Percentiles rank a stretch among this genome's conserved stretches.
Evolutionary conservation across 2,329 filamentous ascomycete species (phyloP).

Genomic region (Colletotrichum lindemuthianum): DNA sequence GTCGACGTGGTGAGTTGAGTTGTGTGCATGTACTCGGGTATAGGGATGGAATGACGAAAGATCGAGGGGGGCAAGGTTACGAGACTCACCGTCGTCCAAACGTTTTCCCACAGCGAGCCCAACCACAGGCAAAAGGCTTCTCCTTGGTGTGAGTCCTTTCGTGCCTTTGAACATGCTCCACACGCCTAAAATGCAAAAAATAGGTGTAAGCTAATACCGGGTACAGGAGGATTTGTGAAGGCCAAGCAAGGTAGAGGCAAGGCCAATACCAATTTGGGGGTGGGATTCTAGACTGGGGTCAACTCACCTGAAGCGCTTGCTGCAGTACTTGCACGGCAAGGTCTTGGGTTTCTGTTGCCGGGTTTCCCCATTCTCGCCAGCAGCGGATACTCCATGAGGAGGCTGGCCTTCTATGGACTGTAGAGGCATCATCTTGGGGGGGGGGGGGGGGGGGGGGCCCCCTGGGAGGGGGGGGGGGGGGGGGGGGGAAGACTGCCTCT

Average conservation of each 20-base stretch:
- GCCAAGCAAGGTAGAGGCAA: constrained; percentile 28
- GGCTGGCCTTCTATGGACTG: constrained; percentile 61
- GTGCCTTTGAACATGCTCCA: constrained; percentile 72
- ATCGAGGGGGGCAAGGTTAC: constrained; percentile 30
- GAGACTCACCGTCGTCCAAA: constrained; percentile 69
- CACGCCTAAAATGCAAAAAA: constrained; percentile 59
- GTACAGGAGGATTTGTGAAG: constrained; percentile 16
- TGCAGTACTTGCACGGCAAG: constrained; percentile 71
- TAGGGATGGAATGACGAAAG: constrained; percentile 23
- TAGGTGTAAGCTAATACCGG: constrained; percentile 53
- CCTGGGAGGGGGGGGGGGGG: constrained; percentile 37
- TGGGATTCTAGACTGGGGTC: constrained; percentile 26
- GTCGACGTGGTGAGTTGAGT: constrained; percentile 26
- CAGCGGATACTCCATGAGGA: constrained; percentile 44
- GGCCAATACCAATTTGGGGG: constrained; percentile 34
- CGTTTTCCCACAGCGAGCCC: constrained; percentile 69
- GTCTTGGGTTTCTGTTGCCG: constrained; percentile 70
- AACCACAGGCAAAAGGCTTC: constrained; percentile 70
- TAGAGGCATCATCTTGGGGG: constrained; percentile 61
- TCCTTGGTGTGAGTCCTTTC: constrained; percentile 73
- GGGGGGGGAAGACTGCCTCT: constrained; percentile 33
- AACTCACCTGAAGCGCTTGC: constrained; percentile 69
- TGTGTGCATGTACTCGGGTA: constrained; percentile 25
- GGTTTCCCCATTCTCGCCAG: constrained; percentile 60
- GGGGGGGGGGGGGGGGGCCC: too few species aligned